Conservation (phyloP, 192 early-diverging fungal species). For the Umbelopsis sp. region DNA sequence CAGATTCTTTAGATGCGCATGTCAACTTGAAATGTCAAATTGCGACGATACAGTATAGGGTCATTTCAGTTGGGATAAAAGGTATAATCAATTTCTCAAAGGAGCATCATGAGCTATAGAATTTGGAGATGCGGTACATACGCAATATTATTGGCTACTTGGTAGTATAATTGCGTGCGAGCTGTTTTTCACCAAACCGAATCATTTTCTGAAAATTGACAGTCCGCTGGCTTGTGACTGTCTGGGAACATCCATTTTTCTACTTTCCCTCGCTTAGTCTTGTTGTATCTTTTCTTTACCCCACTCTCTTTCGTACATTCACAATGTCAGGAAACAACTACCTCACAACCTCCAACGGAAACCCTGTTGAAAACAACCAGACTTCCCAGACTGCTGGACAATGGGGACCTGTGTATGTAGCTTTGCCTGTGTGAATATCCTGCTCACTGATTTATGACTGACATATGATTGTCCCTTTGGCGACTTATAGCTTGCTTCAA, state of each 20-base stretch:
- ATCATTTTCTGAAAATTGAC: not conserved
- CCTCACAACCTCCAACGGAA: slow-evolving; percentile 52
- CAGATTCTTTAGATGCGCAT: too few relatives aligned
- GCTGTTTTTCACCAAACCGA: not conserved
- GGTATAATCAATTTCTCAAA: too few relatives aligned
- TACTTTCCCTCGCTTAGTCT: not conserved
- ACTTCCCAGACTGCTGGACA: slow-evolving; percentile 69
- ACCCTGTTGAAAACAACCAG: slow-evolving; percentile 78
- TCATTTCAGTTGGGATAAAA: too few relatives aligned
- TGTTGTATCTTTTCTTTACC: slow-evolving; percentile 1
- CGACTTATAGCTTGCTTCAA: slow-evolving; percentile 49
- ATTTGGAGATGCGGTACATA: not conserved
- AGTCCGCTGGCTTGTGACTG: not conserved
- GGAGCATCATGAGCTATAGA: too few relatives aligned
- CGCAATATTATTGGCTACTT: not conserved
- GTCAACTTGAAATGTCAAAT: too few relatives aligned
- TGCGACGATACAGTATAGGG: too few relatives aligned
- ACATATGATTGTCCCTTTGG: slow-evolving; percentile 1
- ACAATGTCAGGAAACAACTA: slow-evolving; percentile 20
- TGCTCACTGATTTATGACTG: not conserved
- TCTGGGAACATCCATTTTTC: not conserved
- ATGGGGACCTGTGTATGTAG: slow-evolving; percentile 56
- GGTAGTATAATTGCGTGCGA: not conserved
- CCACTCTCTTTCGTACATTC: slow-evolving; percentile 8
- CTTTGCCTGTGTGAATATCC: not conserved